Base-by-base conservation (phyloP, 1,139 yeast genomes). In the Saccharomyces hybrid region DNA sequence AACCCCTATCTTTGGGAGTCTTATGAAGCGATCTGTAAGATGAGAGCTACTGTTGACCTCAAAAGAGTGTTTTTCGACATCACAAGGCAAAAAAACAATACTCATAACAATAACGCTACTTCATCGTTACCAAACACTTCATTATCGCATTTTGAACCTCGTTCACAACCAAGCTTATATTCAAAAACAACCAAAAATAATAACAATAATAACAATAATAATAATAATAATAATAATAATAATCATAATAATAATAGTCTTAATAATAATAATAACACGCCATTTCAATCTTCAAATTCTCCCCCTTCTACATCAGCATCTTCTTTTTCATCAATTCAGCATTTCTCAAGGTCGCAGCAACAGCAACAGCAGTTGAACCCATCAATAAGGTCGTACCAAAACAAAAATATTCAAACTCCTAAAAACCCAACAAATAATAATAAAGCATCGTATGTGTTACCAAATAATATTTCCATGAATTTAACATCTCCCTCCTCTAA, bases 1-100 rank as follows among this genome's bases (percentile, higher is more conserved):
- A 88, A 93, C 67, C 96, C 95, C 27, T 88, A 78, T 67, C 78
- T 89, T 52, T 90, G 95, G 79, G 97, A 89, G 65, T 91, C 97
- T 0, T 82, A 88, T 59, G 89, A 86, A 62, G 84, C 84, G 48
- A 73, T 93, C 50, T 84, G 93, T 64, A 78, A 79, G 56, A 74
- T 88, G 66, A 91, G 93, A 11, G 87, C 86, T 27, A 80, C 81
- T 54, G 75, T 85, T 5, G 78, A 88, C 47, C 87, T 79, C 69
- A 80, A 78, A 51, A 52, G 57, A 14, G 54, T 64, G 27, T 63
- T 56, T 32, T 52, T 50, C n/a, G 50, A 32, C 57, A 58, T 30
- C 48, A 62, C 16, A 55, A 54, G 38, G 56, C 26, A 55, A 59
- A 41, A 58, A 62, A 50, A 44, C 61, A 57, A 66, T 8, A 38